Conservation (phyloP, 768 basidiomycete species). For the Auriscalpium microsporum region DNA sequence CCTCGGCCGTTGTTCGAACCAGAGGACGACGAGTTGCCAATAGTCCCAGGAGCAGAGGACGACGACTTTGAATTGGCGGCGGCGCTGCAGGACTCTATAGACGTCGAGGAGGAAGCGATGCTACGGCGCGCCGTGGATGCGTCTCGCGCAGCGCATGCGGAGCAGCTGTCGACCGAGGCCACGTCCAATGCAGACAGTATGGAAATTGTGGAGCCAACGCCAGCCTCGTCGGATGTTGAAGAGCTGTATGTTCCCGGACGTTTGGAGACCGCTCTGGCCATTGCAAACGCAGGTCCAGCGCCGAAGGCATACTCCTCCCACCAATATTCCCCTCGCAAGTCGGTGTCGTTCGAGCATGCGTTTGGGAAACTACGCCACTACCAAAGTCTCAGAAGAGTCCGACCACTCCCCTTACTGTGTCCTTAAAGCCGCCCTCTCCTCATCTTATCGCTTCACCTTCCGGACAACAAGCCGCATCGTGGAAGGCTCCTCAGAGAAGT, state of each 20-base stretch:
- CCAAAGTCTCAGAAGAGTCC: no score
- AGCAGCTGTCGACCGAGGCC: conserved; percentile 7
- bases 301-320: conserved; percentile 14
- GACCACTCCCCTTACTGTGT: no score
- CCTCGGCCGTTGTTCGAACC: conserved; percentile 35
- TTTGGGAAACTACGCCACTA: no score
- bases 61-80: conserved; percentile 49
- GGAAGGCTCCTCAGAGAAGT: no score
- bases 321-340: no score
- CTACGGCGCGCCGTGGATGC: conserved; percentile 23
- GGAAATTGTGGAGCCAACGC: background rate
- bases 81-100: conserved; percentile 59
- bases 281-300: conserved; percentile 48
- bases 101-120: conserved; percentile 25
- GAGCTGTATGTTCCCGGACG: conserved; percentile 45
- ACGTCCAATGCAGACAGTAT: background rate
- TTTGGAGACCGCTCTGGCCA: conserved; percentile 58
- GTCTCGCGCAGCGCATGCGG: conserved; percentile 13
- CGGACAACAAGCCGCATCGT: no score
- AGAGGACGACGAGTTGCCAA: conserved; percentile 38
- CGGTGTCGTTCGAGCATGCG: no score
- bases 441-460: no score
- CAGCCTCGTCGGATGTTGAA: conserved; percentile 27
- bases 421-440: no score
- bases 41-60: conserved; percentile 27